Evolutionary conservation across 2,329 filamentous ascomycete genomes (phyloP).

Genomic region (Fusarium miscanthi): DNA sequence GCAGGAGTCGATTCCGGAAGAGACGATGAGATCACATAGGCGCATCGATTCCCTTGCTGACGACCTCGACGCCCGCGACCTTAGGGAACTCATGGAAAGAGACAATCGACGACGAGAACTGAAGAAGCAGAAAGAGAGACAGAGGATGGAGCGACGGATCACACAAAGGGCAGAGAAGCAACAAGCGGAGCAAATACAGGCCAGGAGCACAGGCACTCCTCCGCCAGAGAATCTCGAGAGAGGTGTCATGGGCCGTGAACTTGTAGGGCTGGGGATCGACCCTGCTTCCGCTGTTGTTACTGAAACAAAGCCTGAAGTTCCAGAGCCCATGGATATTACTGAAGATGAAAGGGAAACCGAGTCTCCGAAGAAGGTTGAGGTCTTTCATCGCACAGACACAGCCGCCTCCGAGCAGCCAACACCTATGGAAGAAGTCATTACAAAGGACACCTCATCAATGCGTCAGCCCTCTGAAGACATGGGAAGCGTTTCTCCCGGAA

Average conservation of each 20-base stretch:
- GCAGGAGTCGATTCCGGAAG: constrained; percentile 68
- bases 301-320: constrained; percentile 59
- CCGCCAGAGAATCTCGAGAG: constrained; percentile 68
- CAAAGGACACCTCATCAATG: constrained; percentile 36
- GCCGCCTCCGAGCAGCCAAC: constrained; percentile 37
- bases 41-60: constrained; percentile 80
- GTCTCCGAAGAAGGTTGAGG: constrained; percentile 38
- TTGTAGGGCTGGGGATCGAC: constrained; percentile 66
- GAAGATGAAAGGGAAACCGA: constrained; percentile 33
- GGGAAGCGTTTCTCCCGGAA: constrained; percentile 39
- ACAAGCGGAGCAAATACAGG: constrained; percentile 66
- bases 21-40: constrained; percentile 69
- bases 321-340: constrained; percentile 41
- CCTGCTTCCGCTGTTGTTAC: constrained; percentile 66
- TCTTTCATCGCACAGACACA: constrained; percentile 49
- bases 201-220: constrained; percentile 61
- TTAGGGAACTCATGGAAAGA: constrained; percentile 90
- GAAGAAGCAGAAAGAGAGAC: constrained; percentile 75
- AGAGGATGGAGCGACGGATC: constrained; percentile 73
- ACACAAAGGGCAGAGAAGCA: constrained; percentile 75
- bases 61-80: constrained; percentile 82
- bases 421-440: constrained; percentile 39
- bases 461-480: constrained; percentile 40
- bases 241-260: constrained; percentile 69
- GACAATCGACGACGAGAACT: constrained; percentile 84